These are phyloP conservation scores for Cladorrhinum samala DNA, from an alignment of 495 filamentous ascomycete genomes.

Conservation along the genomic window DNA sequence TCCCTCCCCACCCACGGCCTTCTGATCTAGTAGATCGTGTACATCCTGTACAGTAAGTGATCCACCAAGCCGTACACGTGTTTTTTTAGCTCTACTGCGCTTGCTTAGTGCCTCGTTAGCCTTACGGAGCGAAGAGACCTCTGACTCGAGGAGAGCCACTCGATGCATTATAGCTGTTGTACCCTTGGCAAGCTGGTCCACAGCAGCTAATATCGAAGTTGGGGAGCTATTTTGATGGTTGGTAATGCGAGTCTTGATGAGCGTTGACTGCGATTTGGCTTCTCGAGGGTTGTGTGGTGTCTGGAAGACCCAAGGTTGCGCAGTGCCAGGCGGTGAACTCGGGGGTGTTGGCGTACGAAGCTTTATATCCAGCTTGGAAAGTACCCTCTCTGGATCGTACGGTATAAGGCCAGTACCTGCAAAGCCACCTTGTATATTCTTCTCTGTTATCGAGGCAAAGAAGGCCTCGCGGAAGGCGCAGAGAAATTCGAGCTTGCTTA, in stretches of 20 bases:
- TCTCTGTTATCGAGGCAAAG: no score
- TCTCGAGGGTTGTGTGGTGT: slow-evolving; percentile 2
- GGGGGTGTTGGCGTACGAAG: no score
- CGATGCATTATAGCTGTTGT: slow-evolving; percentile 2
- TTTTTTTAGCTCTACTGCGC: no score
- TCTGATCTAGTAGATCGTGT: no score
- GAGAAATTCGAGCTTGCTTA: no score
- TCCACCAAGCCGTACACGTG: slow-evolving; percentile 4
- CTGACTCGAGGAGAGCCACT: slow-evolving; percentile 2
- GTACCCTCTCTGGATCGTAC: slow-evolving; percentile 10
- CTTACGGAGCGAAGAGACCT: slow-evolving; percentile 2
- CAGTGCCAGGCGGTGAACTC: no score
- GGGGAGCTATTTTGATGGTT: slow-evolving; percentile 9
- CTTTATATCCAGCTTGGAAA: slow-evolving; percentile 11
- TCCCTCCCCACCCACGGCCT: no score
- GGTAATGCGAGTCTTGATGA: not conserved
- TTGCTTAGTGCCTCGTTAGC: no score
- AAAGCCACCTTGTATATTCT: no score
- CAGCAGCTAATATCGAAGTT: no score
- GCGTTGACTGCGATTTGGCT: not conserved
- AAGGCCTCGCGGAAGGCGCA: no score
- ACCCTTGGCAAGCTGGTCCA: slow-evolving; percentile 1
- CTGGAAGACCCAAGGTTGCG: no score
- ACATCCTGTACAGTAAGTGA: slow-evolving; percentile 5
- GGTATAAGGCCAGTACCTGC: slow-evolving; percentile 12